Evolutionary conservation across 495 filamentous ascomycete genomes (phyloP).

Genomic region (Echria macrotheca): DNA sequence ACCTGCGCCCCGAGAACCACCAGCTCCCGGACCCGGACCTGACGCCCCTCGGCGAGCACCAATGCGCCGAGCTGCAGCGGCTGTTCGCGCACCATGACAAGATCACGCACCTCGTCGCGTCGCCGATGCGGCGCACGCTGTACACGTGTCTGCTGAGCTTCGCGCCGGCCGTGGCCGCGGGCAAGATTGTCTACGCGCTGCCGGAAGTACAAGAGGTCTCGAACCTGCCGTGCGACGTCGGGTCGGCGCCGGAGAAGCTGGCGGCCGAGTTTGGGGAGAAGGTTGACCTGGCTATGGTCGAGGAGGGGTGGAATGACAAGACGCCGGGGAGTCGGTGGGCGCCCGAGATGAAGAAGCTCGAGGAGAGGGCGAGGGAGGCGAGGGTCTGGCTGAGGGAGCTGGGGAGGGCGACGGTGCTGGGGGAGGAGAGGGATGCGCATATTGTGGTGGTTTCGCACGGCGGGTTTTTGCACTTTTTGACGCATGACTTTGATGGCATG

Average conservation of each 20-base stretch:
- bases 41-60: slow-evolving; percentile 67
- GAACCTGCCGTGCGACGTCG: slow-evolving; percentile 73
- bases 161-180: slow-evolving; percentile 35
- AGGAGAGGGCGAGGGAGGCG: slow-evolving; percentile 57
- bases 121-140: slow-evolving; percentile 78
- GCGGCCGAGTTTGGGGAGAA: slow-evolving; percentile 50
- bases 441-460: slow-evolving; percentile 58
- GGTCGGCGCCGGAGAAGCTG: slow-evolving; percentile 50
- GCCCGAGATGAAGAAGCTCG: slow-evolving; percentile 52
- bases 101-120: slow-evolving; percentile 70
- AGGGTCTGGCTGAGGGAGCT: slow-evolving; percentile 61
- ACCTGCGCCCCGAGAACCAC: slow-evolving; percentile 68
- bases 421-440: slow-evolving; percentile 34
- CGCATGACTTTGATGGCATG: slow-evolving; percentile 71
- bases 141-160: slow-evolving; percentile 75
- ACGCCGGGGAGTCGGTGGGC: slow-evolving; percentile 47
- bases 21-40: slow-evolving; percentile 69
- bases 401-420: slow-evolving; percentile 30
- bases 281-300: slow-evolving; percentile 60
- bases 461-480: slow-evolving; percentile 60
- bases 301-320: slow-evolving; percentile 69
- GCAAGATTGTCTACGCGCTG: slow-evolving; percentile 57
- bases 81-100: slow-evolving; percentile 59
- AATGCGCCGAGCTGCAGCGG: slow-evolving; percentile 60
- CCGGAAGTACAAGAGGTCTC: slow-evolving; percentile 80